Evolutionary conservation across 768 basidiomycete genomes (phyloP).

Genomic region (Chalciporus sphaerocephalus): DNA sequence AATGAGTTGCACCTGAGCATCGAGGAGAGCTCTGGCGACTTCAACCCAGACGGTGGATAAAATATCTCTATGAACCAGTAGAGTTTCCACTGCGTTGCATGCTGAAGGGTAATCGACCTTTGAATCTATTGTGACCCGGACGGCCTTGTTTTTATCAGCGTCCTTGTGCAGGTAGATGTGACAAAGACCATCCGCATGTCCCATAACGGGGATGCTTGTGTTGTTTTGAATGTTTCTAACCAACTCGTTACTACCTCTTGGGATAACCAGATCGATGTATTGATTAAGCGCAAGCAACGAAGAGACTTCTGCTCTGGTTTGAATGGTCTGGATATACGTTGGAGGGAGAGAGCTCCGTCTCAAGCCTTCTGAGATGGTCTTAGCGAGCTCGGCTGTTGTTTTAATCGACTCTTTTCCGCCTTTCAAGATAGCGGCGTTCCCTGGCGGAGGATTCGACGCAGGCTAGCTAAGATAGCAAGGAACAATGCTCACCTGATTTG

Average conservation of each 20-base stretch:
- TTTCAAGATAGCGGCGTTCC: constrained; percentile 95
- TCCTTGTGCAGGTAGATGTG: constrained; percentile 82
- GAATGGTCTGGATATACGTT: constrained; percentile 86
- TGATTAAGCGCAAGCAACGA: constrained; percentile 80
- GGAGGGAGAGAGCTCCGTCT: constrained; percentile 66
- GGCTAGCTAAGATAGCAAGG: neutral
- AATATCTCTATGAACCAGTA: constrained; percentile 76
- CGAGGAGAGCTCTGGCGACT: constrained; percentile 70
- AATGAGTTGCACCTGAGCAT: constrained; percentile 66
- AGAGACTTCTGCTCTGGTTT: constrained; percentile 88
- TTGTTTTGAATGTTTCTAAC: constrained; percentile 84
- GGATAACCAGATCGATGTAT: constrained; percentile 96
- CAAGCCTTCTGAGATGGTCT: constrained; percentile 76
- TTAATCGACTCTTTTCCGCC: constrained; percentile 93
- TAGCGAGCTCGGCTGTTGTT: constrained; percentile 72
- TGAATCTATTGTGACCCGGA: constrained; percentile 80
- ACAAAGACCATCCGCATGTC: constrained; percentile 96
- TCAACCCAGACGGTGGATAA: constrained; percentile 74
- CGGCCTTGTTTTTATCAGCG: constrained; percentile 75
- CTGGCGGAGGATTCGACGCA: constrained; percentile 36
- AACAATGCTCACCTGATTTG: constrained; percentile 72
- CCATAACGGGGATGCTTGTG: constrained; percentile 96
- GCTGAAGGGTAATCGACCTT: constrained; percentile 96
- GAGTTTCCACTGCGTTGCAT: constrained; percentile 89
- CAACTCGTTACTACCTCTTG: constrained; percentile 87